Base-by-base conservation (phyloP, 2,329 filamentous ascomycete genomes). In the Aspergillus chevalieri region DNA sequence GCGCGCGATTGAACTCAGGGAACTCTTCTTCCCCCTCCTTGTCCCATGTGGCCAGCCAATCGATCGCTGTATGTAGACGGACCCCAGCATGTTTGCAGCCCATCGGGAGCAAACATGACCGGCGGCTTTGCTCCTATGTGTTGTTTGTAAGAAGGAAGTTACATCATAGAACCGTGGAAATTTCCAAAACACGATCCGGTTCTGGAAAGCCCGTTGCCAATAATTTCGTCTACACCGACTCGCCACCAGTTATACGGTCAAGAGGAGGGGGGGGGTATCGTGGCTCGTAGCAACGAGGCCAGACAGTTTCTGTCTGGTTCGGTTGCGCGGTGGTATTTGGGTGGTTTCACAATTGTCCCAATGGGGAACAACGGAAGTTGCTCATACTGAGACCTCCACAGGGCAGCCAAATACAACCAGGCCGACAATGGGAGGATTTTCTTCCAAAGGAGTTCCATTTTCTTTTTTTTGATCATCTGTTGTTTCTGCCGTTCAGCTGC, bases 281-380 rank as follows among this genome's bases (percentile, higher is more conserved):
- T 30, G 26, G 26, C 10, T 30, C 26, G 9, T 30, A n/a, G 15
- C 38, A 17, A 15, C 22, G 15, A 10, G 19, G 22, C 17, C 15
- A 41, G 38, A 41, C 38, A 21, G 9, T 3, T 41, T 41, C 38
- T 41, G 14, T 39, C 36, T n/a, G 36, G 36, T 39, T 39, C 19
- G 49, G 55, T 53, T 55, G 56, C 51, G 53, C 48, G 48, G 52
- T 52, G 48, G 46, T 49, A 51, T 55, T 53, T 47, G 47, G n/a
- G 50, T 41, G 57, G 59, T 61, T 51, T 57, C 52, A 61, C 59
- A 60, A 50, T 54, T 21, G 33, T 43, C 39, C 49, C 34, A 52
- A 52, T 46, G 42, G 28, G 47, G 45, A 55, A 45, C 50, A 52
- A 59, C 50, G 47, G 51, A 41, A 36, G 34, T 36, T n/a, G 14